Conservation (phyloP, 2,329 filamentous ascomycete species). For the Botrytis fabae region DNA sequence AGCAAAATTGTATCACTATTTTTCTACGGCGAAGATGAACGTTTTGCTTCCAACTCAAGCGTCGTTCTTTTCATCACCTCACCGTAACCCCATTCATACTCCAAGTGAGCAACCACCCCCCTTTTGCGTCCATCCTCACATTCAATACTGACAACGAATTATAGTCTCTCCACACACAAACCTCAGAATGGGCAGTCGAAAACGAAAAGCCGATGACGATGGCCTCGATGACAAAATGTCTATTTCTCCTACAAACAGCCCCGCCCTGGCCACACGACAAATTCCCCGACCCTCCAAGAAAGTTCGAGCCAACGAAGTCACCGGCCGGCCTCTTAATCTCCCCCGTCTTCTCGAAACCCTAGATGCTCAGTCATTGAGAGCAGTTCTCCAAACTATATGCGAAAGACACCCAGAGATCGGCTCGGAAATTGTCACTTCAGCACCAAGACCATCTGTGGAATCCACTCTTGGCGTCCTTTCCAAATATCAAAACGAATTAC, state of each 20-base stretch:
- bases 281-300: conserved; percentile 68
- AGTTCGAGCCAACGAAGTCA: conserved; percentile 63
- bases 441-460: conserved; percentile 81
- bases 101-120: conserved; percentile 52
- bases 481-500: conserved; percentile 78
- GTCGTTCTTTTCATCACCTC: conserved; percentile 58
- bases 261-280: conserved; percentile 68
- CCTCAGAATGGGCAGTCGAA: conserved; percentile 57
- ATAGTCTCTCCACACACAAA: conserved; percentile 47
- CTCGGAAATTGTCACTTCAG: conserved; percentile 78
- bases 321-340: conserved; percentile 63
- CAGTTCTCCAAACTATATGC: conserved; percentile 86
- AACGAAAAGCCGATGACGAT: conserved; percentile 86
- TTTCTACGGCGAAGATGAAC: conserved; percentile 53
- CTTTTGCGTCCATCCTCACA: conserved; percentile 45
- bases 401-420: conserved; percentile 84
- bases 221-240: conserved; percentile 82
- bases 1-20: not conserved
- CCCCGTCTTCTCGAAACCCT: conserved; percentile 91
- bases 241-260: conserved; percentile 81
- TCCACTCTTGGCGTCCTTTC: conserved; percentile 78
- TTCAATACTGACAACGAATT: conserved; percentile 26
- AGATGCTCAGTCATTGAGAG: conserved; percentile 78
- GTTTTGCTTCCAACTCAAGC: conserved; percentile 59
- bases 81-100: conserved; percentile 55